Percentiles rank a stretch among this genome's conserved stretches.
Evolutionary conservation across 2,329 filamentous ascomycete genomes (phyloP).

Genomic region (Coleophoma crateriformis): DNA sequence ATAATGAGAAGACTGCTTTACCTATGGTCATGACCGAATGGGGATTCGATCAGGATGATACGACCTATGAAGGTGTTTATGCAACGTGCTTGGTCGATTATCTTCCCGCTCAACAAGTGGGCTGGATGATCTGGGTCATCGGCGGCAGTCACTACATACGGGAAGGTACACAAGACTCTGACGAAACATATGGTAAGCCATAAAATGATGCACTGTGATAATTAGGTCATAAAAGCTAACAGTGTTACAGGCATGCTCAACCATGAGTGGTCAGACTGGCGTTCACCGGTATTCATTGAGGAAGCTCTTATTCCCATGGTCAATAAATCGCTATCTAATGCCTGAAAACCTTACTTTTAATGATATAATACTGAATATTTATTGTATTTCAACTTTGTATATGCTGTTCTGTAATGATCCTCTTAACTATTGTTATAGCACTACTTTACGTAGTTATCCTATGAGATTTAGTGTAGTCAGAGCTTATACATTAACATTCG

Average conservation of each 20-base stretch:
- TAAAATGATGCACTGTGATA: not conserved
- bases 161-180: slow-evolving; percentile 44
- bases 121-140: slow-evolving; percentile 56
- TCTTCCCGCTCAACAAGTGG: slow-evolving; percentile 40
- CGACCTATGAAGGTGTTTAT: slow-evolving; percentile 42
- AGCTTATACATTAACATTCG: too few relatives aligned
- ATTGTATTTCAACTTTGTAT: too few relatives aligned
- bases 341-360: too few relatives aligned
- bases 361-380: too few relatives aligned
- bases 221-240: too few relatives aligned
- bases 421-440: too few relatives aligned
- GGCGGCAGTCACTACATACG: slow-evolving; percentile 53
- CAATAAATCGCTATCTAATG: too few relatives aligned
- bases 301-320: not conserved
- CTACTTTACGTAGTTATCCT: too few relatives aligned
- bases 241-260: not conserved
- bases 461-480: too few relatives aligned
- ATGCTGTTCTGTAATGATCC: too few relatives aligned
- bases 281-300: not conserved
- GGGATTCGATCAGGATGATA: slow-evolving; percentile 42
- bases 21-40: slow-evolving; percentile 37
- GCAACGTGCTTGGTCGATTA: slow-evolving; percentile 44
- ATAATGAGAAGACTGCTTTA: slow-evolving; percentile 19
- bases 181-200: slow-evolving; percentile 52
- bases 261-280: not conserved